Percentiles rank a stretch among this genome's conserved stretches.
These are phyloP conservation scores for Polymyxa betae DNA, from an alignment of 208 protist genomes.

Conservation along the genomic window DNA sequence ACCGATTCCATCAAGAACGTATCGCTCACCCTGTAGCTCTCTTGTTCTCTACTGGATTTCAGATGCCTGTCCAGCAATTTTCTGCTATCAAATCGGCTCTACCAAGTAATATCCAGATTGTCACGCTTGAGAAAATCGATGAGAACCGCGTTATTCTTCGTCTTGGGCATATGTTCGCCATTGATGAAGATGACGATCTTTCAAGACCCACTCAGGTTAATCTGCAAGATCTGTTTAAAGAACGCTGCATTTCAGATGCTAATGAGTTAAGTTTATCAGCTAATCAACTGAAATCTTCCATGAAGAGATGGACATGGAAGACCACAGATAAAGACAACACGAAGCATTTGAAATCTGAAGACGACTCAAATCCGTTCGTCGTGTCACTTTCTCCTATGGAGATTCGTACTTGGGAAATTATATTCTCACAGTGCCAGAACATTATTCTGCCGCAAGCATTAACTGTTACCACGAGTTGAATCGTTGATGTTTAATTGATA, in stretches of 20 bases:
- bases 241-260: not conserved
- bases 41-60: not conserved
- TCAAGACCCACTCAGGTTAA: not conserved
- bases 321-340: not conserved
- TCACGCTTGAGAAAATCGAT: not conserved
- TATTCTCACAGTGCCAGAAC: not conserved
- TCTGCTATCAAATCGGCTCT: not conserved
- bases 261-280: constrained; percentile 29
- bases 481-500: no score
- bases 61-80: not conserved
- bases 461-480: not conserved
- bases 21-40: constrained; percentile 11
- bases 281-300: not conserved
- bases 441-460: not conserved
- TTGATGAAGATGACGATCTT: not conserved
- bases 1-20: not conserved
- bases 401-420: constrained; percentile 20
- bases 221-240: not conserved
- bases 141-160: not conserved
- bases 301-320: not conserved
- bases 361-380: not conserved
- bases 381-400: constrained; percentile 24
- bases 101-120: not conserved
- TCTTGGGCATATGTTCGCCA: not conserved
- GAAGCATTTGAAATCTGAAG: not conserved